Evolutionary conservation across 164 flowering plant species (phyloP), one percentile per base, ranked within the genome.

Genomic region (Pachysandra terminalis): DNA sequence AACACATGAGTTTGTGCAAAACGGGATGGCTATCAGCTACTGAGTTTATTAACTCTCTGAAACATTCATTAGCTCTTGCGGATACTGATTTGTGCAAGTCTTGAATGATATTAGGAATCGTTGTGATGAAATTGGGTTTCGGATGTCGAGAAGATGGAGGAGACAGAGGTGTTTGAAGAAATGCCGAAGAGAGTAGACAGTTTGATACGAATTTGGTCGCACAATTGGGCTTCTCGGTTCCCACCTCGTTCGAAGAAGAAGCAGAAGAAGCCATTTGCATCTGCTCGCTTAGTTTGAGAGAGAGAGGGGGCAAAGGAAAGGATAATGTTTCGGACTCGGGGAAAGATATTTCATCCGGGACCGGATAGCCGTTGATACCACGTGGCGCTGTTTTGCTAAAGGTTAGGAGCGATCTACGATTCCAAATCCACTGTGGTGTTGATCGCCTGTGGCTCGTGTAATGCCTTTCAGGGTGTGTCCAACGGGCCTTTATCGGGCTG

Each of bases 11-110:
- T 54, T 73, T 80, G 54, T 70, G 75, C 63, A 88, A 35, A 56
- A 88, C 0, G 1, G 86, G 85, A 61, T 80, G 83, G 9, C 57
- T 66, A 53, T 83, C 77, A 52, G 79, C 80, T 21, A 81, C 56
- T 5, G 67, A 53, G 27, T 75, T 78, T 19, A 32, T 7, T 32
- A 85, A 22, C 26, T 71, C 56, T 12, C 56, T 64, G 28, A 77
- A 35, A 26, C 73, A 85, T 2, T 61, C 74, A 23, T 85, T 80
- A 48, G 79, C 75, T 1, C 82, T 55, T 0, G 83, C 73, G 16
- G 51, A 1, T 32, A 82, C 19, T 3, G 82, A 78, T 9, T 53
- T 49, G 3, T 77, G 88, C 14, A 63, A 23, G 55, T 59, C 21
- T 5, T 19, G 48, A 53, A 71, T n/a, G 1, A 26, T 13, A 37